Base-by-base conservation (phyloP, 2,329 filamentous ascomycete genomes). In the Cephalotrichum gorgonifer region DNA sequence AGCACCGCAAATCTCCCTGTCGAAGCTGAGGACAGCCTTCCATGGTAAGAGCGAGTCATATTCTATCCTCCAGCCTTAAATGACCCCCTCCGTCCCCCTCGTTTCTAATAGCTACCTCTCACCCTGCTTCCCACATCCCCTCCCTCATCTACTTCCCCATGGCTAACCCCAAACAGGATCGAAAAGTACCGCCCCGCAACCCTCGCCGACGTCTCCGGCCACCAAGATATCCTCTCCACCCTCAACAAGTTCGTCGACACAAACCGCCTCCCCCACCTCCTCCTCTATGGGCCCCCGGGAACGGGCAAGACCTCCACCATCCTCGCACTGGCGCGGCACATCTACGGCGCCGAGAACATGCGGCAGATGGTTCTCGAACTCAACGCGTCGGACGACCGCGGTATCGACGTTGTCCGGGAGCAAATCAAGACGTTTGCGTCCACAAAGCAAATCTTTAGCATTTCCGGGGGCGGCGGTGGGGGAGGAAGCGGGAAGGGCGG, bases 401-500 rank as follows among this genome's bases (percentile, higher is more conserved):
- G 93, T 61, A 98, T 98, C 64, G 93, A 98, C 56, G 93, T 98
- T 2, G 93, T 98, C 50, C 81, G 90, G 56, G 93, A 98, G 70
- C 93, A 98, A 68, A 98, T 98, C 78, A 98, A 97, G 76, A 98
- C 93, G 0, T 98, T 98, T 69, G 91, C 88, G 38, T 94, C 87
- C 57, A 98, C 93, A 7, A 96, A 95, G 67, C 93, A 98, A 63
- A 98, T 98, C 59, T 98, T 98, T 71, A 74, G 70, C 14, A 69
- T 77, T 62, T 72, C 77, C 39, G 72, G 73, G 7, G n/a, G n/a
- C n/a, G n/a, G n/a, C n/a, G n/a, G n/a, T n/a, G 35, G 35, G 17
- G 35, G 35, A 5, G 7, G 15, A 15, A 68, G 68, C 30, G 60
- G 73, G 6, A 62, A 60, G 46, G 52, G 63, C 22, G 60, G 69